A percentile compares a stretch with the other conserved stretches of the same genome.
These are phyloP conservation scores for Delonix regia DNA, from an alignment of 306 rosid species.

Conservation along the genomic window DNA sequence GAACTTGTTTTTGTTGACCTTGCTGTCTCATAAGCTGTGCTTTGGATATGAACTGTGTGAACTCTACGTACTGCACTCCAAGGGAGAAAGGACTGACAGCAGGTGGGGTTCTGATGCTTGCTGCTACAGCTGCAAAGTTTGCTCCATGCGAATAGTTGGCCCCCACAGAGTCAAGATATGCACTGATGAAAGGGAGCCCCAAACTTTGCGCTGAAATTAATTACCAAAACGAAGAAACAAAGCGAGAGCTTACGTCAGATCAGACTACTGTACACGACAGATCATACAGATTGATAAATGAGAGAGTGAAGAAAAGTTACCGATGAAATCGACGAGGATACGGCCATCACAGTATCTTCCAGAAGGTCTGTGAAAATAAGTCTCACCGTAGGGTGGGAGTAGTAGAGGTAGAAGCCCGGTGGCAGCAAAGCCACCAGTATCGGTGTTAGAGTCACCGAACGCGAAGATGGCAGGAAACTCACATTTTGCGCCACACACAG, in stretches of 20 bases:
- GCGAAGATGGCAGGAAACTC: slow-evolving; percentile 57
- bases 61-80: neutral
- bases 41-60: neutral
- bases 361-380: slow-evolving; percentile 36
- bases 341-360: slow-evolving; percentile 39
- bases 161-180: neutral
- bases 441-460: slow-evolving; percentile 62
- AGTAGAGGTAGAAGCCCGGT: neutral
- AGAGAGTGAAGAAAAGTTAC: neutral
- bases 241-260: no score
- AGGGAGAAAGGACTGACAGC: neutral
- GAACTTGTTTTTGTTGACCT: neutral
- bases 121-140: neutral
- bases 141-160: neutral
- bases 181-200: neutral
- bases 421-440: slow-evolving; percentile 56
- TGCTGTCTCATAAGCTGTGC: neutral
- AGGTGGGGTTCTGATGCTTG: neutral
- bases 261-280: no score
- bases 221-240: neutral
- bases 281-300: neutral
- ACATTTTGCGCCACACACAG: slow-evolving; percentile 31
- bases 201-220: neutral
- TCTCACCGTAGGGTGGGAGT: slow-evolving; percentile 54
- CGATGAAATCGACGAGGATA: neutral